Conservation (phyloP, 2,329 filamentous ascomycete species). For the Ophiostoma populinum region DNA sequence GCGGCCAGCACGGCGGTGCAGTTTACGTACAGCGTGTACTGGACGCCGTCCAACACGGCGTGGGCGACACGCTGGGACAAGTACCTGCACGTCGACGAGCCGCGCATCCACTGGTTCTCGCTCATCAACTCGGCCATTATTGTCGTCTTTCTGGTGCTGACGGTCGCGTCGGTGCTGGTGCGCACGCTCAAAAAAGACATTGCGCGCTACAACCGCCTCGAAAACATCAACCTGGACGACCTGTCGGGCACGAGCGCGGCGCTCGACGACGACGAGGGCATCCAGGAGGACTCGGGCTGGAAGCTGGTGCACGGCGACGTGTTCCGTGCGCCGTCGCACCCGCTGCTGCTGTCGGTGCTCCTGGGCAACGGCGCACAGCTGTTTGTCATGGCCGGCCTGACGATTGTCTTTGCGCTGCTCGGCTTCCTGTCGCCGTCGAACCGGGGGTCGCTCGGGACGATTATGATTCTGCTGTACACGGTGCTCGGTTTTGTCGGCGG, state of each 20-base stretch:
- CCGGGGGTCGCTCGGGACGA: conserved; percentile 80
- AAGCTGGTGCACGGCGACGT: conserved; percentile 96
- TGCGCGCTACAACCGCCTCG: conserved; percentile 85
- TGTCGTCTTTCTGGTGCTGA: conserved; percentile 76
- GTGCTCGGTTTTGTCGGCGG: conserved; percentile 84
- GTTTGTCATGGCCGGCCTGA: conserved; percentile 93
- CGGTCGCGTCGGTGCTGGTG: conserved; percentile 81
- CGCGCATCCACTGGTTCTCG: conserved; percentile 98
- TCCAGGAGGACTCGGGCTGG: conserved; percentile 97
- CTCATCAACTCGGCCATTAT: conserved; percentile 92
- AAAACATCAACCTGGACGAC: conserved; percentile 81
- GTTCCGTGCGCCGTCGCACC: conserved; percentile 72
- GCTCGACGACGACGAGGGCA: conserved; percentile 51
- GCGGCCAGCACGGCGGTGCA: conserved; percentile 45
- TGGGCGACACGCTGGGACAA: conserved; percentile 99
- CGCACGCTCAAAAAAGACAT: conserved; percentile 89
- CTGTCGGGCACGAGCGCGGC: conserved; percentile 60
- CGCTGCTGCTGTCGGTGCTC: conserved; percentile 70
- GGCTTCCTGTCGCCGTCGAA: conserved; percentile 94
- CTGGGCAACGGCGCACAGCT: conserved; percentile 89
- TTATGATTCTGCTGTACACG: conserved; percentile 86
- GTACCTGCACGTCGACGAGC: conserved; percentile 91
- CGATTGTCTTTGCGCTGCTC: conserved; percentile 81
- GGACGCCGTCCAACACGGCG: conserved; percentile 65
- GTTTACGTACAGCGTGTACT: conserved; percentile 88